Percentiles rank a stretch among this genome's conserved stretches.
These are phyloP conservation scores for Vinca major DNA, from an alignment of 305 asterid genomes.

Conservation along the genomic window DNA sequence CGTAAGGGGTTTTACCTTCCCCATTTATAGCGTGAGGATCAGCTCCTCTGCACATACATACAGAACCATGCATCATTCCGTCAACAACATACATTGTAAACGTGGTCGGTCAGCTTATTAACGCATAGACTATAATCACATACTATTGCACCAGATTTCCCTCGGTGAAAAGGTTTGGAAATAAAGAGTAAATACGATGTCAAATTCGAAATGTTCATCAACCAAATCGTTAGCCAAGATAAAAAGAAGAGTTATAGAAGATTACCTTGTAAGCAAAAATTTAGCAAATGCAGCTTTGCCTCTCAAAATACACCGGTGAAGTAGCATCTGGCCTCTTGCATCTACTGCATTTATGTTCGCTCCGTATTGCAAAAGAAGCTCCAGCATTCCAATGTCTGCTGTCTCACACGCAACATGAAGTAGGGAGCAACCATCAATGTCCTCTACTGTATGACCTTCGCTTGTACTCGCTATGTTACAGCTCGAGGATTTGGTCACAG, in stretches of 20 bases:
- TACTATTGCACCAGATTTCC: not conserved
- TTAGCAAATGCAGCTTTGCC: slow-evolving; percentile 56
- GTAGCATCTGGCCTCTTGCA: slow-evolving; percentile 61
- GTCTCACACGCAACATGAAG: slow-evolving; percentile 93
- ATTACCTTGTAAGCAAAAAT: slow-evolving; percentile 82
- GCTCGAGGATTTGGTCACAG: slow-evolving; percentile 20
- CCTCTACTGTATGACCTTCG: slow-evolving; percentile 28
- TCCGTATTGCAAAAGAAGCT: slow-evolving; percentile 88
- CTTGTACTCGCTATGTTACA: slow-evolving; percentile 37
- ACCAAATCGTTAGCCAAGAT: not conserved
- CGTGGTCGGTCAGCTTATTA: no score
- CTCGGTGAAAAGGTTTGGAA: not conserved
- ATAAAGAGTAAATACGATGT: not conserved
- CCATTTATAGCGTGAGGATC: slow-evolving; percentile 60
- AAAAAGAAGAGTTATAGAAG: slow-evolving; percentile 2
- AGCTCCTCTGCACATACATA: slow-evolving; percentile 64
- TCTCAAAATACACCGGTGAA: slow-evolving; percentile 63
- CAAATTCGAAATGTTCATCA: not conserved
- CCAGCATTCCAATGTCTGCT: slow-evolving; percentile 88
- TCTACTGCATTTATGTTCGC: slow-evolving; percentile 72
- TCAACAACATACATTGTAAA: not conserved
- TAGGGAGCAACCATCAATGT: slow-evolving; percentile 63
- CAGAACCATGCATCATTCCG: not conserved
- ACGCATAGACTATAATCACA: not conserved
- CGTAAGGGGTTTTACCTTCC: slow-evolving; percentile 53